These are phyloP conservation scores for Westerdykella aurantiaca DNA, from an alignment of 2,329 filamentous ascomycete genomes.

Conservation along the genomic window DNA sequence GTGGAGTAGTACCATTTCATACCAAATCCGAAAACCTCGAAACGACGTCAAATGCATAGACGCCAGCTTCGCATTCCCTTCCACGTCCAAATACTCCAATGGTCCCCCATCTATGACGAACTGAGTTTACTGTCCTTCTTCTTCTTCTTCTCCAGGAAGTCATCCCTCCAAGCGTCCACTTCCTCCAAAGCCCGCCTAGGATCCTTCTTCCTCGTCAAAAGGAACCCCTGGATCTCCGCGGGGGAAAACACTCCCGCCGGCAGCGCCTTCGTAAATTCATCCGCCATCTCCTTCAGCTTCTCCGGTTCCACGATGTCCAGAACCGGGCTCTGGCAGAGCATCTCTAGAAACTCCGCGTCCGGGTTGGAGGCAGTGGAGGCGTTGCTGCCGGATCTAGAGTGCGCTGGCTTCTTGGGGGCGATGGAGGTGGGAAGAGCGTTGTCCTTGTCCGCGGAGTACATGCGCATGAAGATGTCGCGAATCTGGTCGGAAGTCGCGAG, in stretches of 20 bases:
- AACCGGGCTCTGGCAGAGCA: slow-evolving; percentile 6
- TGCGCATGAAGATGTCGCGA: slow-evolving; percentile 40
- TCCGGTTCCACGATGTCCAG: slow-evolving; percentile 12
- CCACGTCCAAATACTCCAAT: too few species aligned
- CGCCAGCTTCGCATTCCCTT: too few species aligned
- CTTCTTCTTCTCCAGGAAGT: slow-evolving; percentile 29
- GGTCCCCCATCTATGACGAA: too few species aligned
- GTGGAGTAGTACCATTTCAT: too few species aligned
- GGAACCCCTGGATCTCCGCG: slow-evolving; percentile 50
- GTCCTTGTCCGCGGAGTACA: slow-evolving; percentile 25
- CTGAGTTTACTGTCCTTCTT: slow-evolving; percentile 4
- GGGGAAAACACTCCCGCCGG: slow-evolving; percentile 47
- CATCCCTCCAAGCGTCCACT: slow-evolving; percentile 40
- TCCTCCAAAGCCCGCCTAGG: slow-evolving; percentile 42
- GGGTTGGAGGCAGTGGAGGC: neutral
- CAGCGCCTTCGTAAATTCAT: slow-evolving; percentile 42
- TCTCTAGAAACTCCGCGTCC: slow-evolving; percentile 11
- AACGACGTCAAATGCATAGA: too few species aligned
- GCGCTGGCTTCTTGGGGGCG: neutral
- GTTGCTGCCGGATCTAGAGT: neutral
- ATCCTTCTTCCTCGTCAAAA: slow-evolving; percentile 48
- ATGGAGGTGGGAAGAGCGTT: neutral
- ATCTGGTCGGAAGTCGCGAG: slow-evolving; percentile 40
- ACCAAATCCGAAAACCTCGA: too few species aligned
- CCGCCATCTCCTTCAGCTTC: slow-evolving; percentile 39